Percentiles rank a stretch among this genome's conserved stretches.
Evolutionary conservation across 1,284 basidiomycete species (phyloP).

Genomic region (Boletus austroedulis): DNA sequence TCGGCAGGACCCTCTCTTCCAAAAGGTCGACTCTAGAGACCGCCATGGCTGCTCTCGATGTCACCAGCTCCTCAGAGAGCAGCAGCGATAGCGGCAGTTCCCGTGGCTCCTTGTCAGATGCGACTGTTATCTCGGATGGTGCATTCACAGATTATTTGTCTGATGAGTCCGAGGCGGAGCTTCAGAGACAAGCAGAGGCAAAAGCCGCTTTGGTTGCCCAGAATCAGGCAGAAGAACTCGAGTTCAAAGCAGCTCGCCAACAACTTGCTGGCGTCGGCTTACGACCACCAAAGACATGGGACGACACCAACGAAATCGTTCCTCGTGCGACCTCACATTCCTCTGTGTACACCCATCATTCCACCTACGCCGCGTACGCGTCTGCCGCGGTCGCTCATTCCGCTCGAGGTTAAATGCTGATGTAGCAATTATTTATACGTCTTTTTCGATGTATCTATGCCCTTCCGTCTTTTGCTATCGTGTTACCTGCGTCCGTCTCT

Average conservation of each 20-base stretch:
- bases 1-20: conserved; percentile 32
- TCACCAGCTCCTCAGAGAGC: conserved; percentile 40
- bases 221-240: conserved; percentile 71
- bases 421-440: conserved; percentile 24
- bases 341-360: conserved; percentile 29
- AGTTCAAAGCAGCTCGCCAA: conserved; percentile 73
- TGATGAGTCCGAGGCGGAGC: conserved; percentile 78
- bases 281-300: conserved; percentile 72
- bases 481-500: conserved; percentile 9
- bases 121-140: conserved; percentile 76
- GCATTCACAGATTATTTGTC: conserved; percentile 82
- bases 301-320: conserved; percentile 50
- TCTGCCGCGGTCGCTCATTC: conserved; percentile 32
- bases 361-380: conserved; percentile 28
- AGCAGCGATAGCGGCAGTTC: conserved; percentile 58
- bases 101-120: conserved; percentile 57
- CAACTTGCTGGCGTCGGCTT: conserved; percentile 70
- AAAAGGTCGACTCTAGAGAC: conserved; percentile 37
- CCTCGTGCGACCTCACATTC: conserved; percentile 29
- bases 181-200: conserved; percentile 77
- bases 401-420: conserved; percentile 27
- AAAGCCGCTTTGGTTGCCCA: conserved; percentile 72
- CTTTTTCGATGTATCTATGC: conserved; percentile 27
- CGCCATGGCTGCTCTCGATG: conserved; percentile 40
- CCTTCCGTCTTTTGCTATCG: conserved; percentile 13